Base-by-base conservation (phyloP, 306 rosid genomes). In the Begonia masoniana region DNA sequence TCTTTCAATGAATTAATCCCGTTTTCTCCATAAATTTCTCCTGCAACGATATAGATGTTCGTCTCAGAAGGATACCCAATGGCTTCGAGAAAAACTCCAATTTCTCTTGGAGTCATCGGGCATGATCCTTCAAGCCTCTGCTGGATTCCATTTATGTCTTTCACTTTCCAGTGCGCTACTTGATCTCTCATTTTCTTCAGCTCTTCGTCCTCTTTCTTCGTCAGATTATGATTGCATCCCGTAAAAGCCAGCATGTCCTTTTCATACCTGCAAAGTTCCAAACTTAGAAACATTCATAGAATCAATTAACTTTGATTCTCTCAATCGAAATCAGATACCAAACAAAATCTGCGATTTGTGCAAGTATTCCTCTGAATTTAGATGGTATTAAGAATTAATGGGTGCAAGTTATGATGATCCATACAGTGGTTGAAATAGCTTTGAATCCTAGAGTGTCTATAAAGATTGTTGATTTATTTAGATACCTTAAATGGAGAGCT, bases 241-340 rank as follows among this genome's bases (percentile, higher is more conserved):
- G 94, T 91, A 70, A 91, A 91, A 55, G 99, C 86, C 72, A 91
- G 96, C 99, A 91, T 91, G 69, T 91, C 99, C 80, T 91, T 91
- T 81, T 91, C 99, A 67, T 86, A 91, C 74, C 99, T 86, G 57
- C 31, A 47, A 61, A 19, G 35, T 52, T 51, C 55, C 42, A 45
- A 57, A 70, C 39, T 31, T 5, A 31, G 39, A 31, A 31, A 31
- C 39, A 31, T 31, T 31, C 39, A 31, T 31, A 6, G 7, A 31
- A 31, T 31, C 7, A 5, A 31, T 17, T 1, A 17, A 17, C 19
- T 17, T 17, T 17, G 19, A 17, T 17, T 17, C 19, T 17, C 19
- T 17, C 19, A 17, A 17, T 17, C 1, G 19, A 17, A 17, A 17
- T 17, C 19, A 17, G 1, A 17, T 17, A 17, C 19, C 1, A 17